Base-by-base conservation (phyloP, 2,329 filamentous ascomycete species). In the Sclerotiophoma versabilis region DNA sequence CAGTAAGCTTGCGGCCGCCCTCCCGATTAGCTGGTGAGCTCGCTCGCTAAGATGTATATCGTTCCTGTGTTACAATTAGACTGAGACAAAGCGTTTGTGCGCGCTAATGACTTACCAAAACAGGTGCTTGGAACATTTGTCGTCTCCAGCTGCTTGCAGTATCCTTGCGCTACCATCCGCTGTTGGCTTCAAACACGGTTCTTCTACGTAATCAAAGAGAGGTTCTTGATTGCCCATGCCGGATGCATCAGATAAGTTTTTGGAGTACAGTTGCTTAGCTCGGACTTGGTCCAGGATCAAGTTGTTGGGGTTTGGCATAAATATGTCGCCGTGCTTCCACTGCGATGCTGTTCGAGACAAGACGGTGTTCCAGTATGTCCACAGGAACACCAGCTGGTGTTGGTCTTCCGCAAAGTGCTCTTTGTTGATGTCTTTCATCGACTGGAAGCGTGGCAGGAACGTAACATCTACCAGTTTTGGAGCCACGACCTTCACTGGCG, bases 1-100 rank as follows among this genome's bases (percentile, higher is more conserved):
- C 36, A 76, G 53, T 44, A 76, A 60, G 50, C 59, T 63, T 47
- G 67, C 73, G 60, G 73, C 66, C 49, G 73, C 66, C 42, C 52
- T 63, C 59, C 71, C 74, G 53, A 76, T 71, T 64, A 75, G 69
- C 50, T 64, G 48, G 45, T 75, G 71, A 25, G 71, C 73, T 34
- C 60, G 63, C 9, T 71, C 68, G 43, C 68, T 69, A 33, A 76
- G 60, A 37, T 72, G 71, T 38, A 74, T 55, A 42, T 69, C 62
- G 57, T 76, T 70, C 74, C 73, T 76, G 54, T 57, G 41, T 39
- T 34, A 32, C 56, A 55, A 59, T 73, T 62, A 72, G 66, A 47
- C 32, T 65, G 52, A 69, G 50, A 73, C 65, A 71, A 69, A 68
- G 64, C 52, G 54, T 69, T 70, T 72, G 63, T 68, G 49, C 39